Base-by-base conservation (phyloP, 1,139 yeast species). In the Blastobotrys arbuscula region DNA sequence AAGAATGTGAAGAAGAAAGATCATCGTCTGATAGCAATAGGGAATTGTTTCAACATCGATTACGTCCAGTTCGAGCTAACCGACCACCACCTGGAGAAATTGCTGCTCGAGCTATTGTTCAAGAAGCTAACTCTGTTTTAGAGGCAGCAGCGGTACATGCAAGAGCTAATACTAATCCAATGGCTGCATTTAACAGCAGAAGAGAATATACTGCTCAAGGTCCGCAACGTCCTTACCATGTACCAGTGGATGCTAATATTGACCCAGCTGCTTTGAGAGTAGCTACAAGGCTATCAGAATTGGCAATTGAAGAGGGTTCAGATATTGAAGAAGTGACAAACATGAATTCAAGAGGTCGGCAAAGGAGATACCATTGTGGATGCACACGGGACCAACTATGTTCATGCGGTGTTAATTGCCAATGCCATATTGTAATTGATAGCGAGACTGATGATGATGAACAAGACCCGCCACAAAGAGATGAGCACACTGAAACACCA, bases 31-130 rank as follows among this genome's bases (percentile, higher is more conserved):
- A n/a, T n/a, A n/a, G n/a, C n/a, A n/a, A n/a, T 8, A 16, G 19
- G 21, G 23, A 35, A 23, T 6, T 16, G 39, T 35, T 35, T n/a
- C 8, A 35, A 9, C 8, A 38, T 28, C 28, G 30, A n/a, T 30
- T 39, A 30, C 18, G 30, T 4, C 42, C 42, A 30, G 42, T 39
- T 21, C 30, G 31, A n/a, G 42, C 42, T 7, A 28, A 39, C 5
- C 6, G 6, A 12, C 39, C 39, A 18, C 39, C 39, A 16, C 23
- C 16, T 3, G 39, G 39, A 3, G 24, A 19, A 19, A 16, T 18
- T 5, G 39, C 3, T 3, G 24, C 39, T 8, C 7, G 39, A 19
- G 26, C 24, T 12, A 19, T 36, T 18, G 39, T 36, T 5, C 26
- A 18, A 19, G 16, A 36, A 36, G 24, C 39, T 15, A 36, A 36